phyloP scores from a whole-genome alignment of 2,329 filamentous ascomycete species.

The Daldinia sp. region DNA sequence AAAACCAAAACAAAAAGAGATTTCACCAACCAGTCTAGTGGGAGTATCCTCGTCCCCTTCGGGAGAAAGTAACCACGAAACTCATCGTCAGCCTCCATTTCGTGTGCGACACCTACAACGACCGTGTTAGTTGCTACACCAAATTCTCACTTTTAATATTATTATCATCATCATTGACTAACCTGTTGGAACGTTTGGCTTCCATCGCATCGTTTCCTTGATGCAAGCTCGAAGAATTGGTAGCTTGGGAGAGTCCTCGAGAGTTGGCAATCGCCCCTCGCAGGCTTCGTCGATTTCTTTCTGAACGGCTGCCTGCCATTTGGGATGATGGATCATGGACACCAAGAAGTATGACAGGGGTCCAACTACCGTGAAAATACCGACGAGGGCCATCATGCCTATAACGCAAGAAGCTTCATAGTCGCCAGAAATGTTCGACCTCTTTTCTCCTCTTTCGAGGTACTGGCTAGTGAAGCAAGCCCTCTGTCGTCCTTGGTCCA shows the following conservation, averaged over 20 bases:
- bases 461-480: slow-evolving; percentile 54
- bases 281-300: slow-evolving; percentile 55
- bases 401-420: slow-evolving; percentile 47
- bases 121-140: slow-evolving; percentile 14
- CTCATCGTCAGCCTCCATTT: slow-evolving; percentile 59
- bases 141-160: no score
- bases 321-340: slow-evolving; percentile 57
- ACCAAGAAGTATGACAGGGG: slow-evolving; percentile 50
- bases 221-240: slow-evolving; percentile 56
- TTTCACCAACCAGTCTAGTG: slow-evolving; percentile 50
- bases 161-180: no score
- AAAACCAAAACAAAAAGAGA: not conserved
- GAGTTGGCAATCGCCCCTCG: slow-evolving; percentile 52
- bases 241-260: slow-evolving; percentile 53
- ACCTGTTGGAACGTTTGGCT: slow-evolving; percentile 55
- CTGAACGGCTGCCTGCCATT: slow-evolving; percentile 56
- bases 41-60: slow-evolving; percentile 56
- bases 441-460: slow-evolving; percentile 49
- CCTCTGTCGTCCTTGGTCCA: slow-evolving; percentile 51
- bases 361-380: slow-evolving; percentile 50
- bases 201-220: slow-evolving; percentile 56
- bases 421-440: slow-evolving; percentile 44
- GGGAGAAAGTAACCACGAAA: slow-evolving; percentile 58
- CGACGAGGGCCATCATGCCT: slow-evolving; percentile 51
- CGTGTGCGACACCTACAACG: slow-evolving; percentile 56